Evolutionary conservation across 371 early-diverging fungal genomes (phyloP).

Genomic region (Sporodiniella umbellata): DNA sequence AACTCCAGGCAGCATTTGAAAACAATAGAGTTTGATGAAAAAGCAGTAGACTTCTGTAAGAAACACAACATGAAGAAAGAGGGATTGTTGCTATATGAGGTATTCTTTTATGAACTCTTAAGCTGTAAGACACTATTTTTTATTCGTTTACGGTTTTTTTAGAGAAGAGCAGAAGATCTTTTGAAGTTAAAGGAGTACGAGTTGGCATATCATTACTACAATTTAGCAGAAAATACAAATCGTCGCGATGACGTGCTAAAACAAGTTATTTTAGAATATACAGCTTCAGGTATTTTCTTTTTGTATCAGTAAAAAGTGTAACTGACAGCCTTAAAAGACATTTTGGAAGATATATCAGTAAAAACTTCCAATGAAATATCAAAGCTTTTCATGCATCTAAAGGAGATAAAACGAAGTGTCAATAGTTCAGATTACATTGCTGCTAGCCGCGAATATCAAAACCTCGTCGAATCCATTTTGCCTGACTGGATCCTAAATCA

Average conservation of each 20-base stretch:
- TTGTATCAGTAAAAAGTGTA: conserved; percentile 4
- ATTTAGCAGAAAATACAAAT: not conserved
- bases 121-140: no score
- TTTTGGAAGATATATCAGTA: not conserved
- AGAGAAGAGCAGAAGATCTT: not conserved
- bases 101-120: no score
- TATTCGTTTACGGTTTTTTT: no score
- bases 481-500: not conserved
- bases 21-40: conserved; percentile 3
- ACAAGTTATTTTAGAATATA: not conserved
- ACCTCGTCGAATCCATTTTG: not conserved
- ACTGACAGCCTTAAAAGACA: not conserved
- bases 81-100: conserved; percentile 6
- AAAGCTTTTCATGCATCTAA: not conserved
- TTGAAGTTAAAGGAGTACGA: not conserved
- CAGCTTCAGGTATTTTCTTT: not conserved
- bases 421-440: not conserved
- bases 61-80: conserved; percentile 1
- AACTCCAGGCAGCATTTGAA: conserved; percentile 6
- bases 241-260: not conserved
- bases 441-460: not conserved
- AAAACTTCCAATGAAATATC: not conserved
- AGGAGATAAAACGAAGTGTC: not conserved
- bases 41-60: conserved; percentile 4
- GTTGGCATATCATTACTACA: not conserved